Percentiles rank a stretch among this genome's conserved stretches.
These are phyloP conservation scores for Suillus alpinus DNA, from an alignment of 768 basidiomycete genomes.

Conservation along the genomic window DNA sequence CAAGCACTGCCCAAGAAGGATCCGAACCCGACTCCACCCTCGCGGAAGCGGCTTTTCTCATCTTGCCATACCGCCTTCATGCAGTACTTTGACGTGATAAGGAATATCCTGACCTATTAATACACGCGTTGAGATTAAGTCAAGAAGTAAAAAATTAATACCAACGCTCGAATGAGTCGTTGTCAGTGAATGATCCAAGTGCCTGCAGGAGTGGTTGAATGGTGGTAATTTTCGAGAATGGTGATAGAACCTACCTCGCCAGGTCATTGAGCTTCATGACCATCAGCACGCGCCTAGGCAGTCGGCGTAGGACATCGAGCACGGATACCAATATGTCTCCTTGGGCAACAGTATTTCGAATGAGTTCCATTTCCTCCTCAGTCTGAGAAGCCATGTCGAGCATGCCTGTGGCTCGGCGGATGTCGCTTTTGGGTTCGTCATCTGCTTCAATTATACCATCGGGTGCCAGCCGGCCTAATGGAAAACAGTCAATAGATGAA, in stretches of 20 bases:
- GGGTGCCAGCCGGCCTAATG: slow-evolving; percentile 61
- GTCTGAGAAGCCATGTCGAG: slow-evolving; percentile 72
- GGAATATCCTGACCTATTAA: slow-evolving; percentile 74
- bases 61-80: slow-evolving; percentile 75
- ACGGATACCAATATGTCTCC: slow-evolving; percentile 85
- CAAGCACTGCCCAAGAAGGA: slow-evolving; percentile 72
- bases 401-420: slow-evolving; percentile 70
- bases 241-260: slow-evolving; percentile 49
- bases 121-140: background rate
- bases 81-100: slow-evolving; percentile 90
- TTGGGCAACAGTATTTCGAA: slow-evolving; percentile 79
- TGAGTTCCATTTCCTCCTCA: slow-evolving; percentile 72
- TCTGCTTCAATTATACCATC: slow-evolving; percentile 55
- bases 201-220: slow-evolving; percentile 37
- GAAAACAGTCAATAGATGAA: slow-evolving; percentile 4
- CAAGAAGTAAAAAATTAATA: background rate
- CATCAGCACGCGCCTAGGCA: slow-evolving; percentile 84
- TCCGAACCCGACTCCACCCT: slow-evolving; percentile 44
- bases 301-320: slow-evolving; percentile 80
- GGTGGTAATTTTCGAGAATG: background rate
- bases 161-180: slow-evolving; percentile 82
- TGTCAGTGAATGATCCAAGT: slow-evolving; percentile 77
- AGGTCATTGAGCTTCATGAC: slow-evolving; percentile 85
- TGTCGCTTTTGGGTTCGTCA: slow-evolving; percentile 29
- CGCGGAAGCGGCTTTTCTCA: slow-evolving; percentile 52